These are phyloP conservation scores for Epichloe baconii DNA, from an alignment of 2,329 filamentous ascomycete species.

Conservation along the genomic window DNA sequence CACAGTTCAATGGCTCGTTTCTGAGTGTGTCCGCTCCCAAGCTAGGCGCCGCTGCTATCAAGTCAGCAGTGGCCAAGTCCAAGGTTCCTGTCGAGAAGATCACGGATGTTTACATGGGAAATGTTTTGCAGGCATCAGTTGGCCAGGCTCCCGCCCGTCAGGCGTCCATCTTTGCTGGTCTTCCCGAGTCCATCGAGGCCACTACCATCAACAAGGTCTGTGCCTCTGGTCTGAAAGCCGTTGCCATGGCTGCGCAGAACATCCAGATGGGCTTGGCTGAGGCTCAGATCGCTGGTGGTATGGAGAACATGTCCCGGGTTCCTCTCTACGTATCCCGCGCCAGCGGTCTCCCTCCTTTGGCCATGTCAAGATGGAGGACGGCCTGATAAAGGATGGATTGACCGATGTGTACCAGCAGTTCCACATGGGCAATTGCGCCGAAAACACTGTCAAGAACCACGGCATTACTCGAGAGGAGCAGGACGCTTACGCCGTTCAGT, in stretches of 20 bases:
- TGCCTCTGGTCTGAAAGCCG: constrained; percentile 86
- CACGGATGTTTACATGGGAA: constrained; percentile 93
- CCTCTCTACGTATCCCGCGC: constrained; percentile 81
- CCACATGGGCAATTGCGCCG: constrained; percentile 96
- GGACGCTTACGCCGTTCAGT: constrained; percentile 80
- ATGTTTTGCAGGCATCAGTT: constrained; percentile 71
- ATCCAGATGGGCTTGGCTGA: constrained; percentile 85
- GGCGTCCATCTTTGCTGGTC: constrained; percentile 75
- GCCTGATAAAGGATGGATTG: constrained; percentile 83
- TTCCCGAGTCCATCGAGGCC: constrained; percentile 70
- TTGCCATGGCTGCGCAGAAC: constrained; percentile 80
- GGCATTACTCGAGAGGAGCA: constrained; percentile 72
- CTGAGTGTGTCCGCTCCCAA: constrained; percentile 71
- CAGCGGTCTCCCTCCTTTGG: constrained; percentile 78
- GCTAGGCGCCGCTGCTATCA: constrained; percentile 83
- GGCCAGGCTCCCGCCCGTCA: constrained; percentile 90
- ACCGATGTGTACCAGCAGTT: constrained; percentile 95
- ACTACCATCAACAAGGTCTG: constrained; percentile 98
- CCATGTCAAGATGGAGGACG: constrained; percentile 77
- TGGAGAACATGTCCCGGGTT: constrained; percentile 95
- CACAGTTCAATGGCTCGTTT: constrained; percentile 87
- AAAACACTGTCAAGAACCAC: constrained; percentile 85
- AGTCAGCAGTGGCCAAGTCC: constrained; percentile 77
- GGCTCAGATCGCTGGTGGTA: constrained; percentile 83
- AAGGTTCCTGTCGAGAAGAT: constrained; percentile 69